Percentiles rank a stretch among this genome's conserved stretches.
Conservation (phyloP, 2,329 filamentous ascomycete species). For the Colletotrichum limetticola region DNA sequence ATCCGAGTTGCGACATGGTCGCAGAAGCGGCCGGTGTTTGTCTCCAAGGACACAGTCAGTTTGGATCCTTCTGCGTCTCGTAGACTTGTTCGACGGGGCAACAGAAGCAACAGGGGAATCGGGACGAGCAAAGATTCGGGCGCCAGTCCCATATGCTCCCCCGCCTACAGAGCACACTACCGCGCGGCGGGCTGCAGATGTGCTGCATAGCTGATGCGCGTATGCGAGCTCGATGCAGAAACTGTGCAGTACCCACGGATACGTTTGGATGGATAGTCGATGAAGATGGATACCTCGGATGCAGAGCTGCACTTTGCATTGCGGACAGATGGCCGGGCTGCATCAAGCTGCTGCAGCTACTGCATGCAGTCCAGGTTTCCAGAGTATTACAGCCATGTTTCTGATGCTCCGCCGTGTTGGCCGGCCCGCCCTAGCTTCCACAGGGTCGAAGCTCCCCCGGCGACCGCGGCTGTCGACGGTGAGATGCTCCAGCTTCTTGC, state of each 20-base stretch:
- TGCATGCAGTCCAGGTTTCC: neutral
- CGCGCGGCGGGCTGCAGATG: slow-evolving; percentile 26
- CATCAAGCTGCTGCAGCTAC: slow-evolving; percentile 26
- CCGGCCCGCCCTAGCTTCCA: neutral
- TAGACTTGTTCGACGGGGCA: slow-evolving; percentile 29
- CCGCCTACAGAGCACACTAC: slow-evolving; percentile 11
- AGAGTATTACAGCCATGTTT: slow-evolving; percentile 22
- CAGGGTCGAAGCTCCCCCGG: slow-evolving; percentile 1
- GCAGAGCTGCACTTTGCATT: slow-evolving; percentile 26
- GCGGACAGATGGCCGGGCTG: slow-evolving; percentile 18
- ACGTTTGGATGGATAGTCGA: neutral
- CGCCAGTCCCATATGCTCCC: slow-evolving; percentile 24
- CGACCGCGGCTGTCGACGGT: slow-evolving; percentile 12
- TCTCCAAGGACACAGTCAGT: neutral
- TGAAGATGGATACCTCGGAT: slow-evolving; percentile 15
- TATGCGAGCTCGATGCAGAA: slow-evolving; percentile 18
- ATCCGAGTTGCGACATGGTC: slow-evolving; percentile 1
- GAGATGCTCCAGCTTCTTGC: slow-evolving; percentile 18
- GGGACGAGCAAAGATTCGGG: neutral
- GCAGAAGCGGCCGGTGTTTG: slow-evolving; percentile 24
- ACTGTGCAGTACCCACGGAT: neutral
- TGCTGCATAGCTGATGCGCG: slow-evolving; percentile 22
- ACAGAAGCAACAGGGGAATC: slow-evolving; percentile 29
- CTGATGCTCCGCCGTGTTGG: slow-evolving; percentile 30
- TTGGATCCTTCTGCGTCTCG: neutral